Evolutionary conservation across 2,329 filamentous ascomycete species (phyloP).

Genomic region (Penicillium sclerotiorum): DNA sequence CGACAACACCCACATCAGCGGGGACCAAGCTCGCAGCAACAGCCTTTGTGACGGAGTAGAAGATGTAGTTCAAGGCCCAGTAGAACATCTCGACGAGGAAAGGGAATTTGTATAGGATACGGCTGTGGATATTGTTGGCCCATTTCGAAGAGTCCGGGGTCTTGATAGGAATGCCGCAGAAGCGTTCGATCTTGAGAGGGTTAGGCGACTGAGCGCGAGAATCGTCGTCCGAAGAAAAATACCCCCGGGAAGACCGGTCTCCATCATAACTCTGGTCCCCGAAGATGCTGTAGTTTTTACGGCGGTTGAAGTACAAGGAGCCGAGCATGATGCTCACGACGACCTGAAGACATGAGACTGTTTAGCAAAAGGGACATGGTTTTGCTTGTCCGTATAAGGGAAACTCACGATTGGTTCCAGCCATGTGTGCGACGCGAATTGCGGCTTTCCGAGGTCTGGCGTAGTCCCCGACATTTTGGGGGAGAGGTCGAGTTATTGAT

Average conservation of each 20-base stretch:
- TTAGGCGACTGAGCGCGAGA: conserved; percentile 17
- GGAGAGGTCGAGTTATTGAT: not conserved
- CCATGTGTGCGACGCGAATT: conserved; percentile 39
- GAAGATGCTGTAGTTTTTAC: conserved; percentile 49
- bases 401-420: conserved; percentile 39
- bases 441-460: conserved; percentile 38
- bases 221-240: conserved; percentile 25
- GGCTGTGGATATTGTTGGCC: conserved; percentile 61
- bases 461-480: not conserved
- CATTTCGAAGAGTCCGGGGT: conserved; percentile 66
- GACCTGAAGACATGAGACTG: conserved; percentile 39
- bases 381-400: not conserved
- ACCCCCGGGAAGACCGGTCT: not conserved
- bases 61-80: conserved; percentile 67
- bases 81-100: conserved; percentile 76
- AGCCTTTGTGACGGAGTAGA: conserved; percentile 63
- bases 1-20: conserved; percentile 52
- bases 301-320: conserved; percentile 53
- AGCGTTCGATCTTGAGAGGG: conserved; percentile 49
- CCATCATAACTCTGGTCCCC: conserved; percentile 11
- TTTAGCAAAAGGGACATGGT: not conserved
- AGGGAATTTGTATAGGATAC: conserved; percentile 67
- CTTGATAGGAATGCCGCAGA: conserved; percentile 50
- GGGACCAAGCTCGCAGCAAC: conserved; percentile 54
- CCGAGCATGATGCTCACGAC: conserved; percentile 54